These are phyloP conservation scores for Diversispora epigaea DNA, from an alignment of 192 early-diverging fungal species.

Conservation along the genomic window DNA sequence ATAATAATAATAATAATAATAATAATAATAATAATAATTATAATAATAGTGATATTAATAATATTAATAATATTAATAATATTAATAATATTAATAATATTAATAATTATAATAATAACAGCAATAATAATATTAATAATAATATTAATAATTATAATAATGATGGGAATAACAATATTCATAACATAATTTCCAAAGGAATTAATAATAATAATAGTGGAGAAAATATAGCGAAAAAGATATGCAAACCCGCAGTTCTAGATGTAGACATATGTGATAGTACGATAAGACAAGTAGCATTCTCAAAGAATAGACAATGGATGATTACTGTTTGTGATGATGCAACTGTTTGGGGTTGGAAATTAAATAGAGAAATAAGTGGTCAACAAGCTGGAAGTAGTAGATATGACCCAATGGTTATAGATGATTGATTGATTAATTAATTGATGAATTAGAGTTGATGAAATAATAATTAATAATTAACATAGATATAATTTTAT, in stretches of 20 bases:
- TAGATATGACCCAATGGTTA: conserved; percentile 7
- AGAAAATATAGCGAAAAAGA: not conserved
- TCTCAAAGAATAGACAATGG: conserved; percentile 21
- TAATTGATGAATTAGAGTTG: not conserved
- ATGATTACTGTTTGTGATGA: conserved; percentile 24
- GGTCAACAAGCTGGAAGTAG: not conserved
- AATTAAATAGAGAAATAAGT: not conserved
- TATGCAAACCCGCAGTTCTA: not conserved
- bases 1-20: no score
- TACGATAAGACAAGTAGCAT: conserved; percentile 22
- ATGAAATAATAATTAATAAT: not conserved
- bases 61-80: no score
- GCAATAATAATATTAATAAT: no score
- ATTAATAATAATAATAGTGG: not conserved
- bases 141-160: not conserved
- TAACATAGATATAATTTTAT: no score
- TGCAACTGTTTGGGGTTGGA: conserved; percentile 26
- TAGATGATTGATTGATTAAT: not conserved
- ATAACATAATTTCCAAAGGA: not conserved
- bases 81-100: no score
- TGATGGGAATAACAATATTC: no score
- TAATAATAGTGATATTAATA: no score
- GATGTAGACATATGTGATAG: not conserved
- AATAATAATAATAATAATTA: no score
- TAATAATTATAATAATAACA: no score